Conservation (phyloP, 352 stramenopile genomes). For the Saprolegnia parasitica region DNA sequence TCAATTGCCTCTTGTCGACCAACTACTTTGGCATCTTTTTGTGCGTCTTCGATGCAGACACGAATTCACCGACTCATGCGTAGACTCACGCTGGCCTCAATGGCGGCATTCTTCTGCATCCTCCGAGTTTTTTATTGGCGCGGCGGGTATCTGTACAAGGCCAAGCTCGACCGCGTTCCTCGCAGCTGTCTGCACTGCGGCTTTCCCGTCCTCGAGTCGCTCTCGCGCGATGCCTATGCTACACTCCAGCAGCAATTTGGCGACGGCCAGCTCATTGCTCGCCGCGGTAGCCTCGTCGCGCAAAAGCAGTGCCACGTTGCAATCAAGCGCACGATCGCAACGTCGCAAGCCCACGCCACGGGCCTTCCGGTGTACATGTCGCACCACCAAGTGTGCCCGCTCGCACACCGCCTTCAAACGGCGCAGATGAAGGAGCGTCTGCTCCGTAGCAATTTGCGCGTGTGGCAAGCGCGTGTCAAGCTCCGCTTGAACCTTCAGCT, state of each 20-base stretch:
- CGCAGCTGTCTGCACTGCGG: constrained; percentile 62
- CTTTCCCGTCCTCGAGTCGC: constrained; percentile 61
- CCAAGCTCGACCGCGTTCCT: constrained; percentile 61
- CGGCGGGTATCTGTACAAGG: constrained; percentile 53
- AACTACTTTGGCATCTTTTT: constrained; percentile 71
- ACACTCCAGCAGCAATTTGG: neutral
- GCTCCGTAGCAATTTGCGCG: constrained; percentile 61
- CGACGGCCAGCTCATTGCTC: neutral
- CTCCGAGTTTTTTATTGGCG: constrained; percentile 33
- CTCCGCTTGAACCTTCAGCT: constrained; percentile 76
- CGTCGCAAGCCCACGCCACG: constrained; percentile 63
- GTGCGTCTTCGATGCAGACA: constrained; percentile 34
- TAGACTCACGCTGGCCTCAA: constrained; percentile 44
- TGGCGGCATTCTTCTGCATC: constrained; percentile 47
- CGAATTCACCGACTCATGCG: neutral
- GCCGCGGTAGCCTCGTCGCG: neutral
- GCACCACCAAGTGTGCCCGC: constrained; percentile 44
- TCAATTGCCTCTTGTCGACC: constrained; percentile 63
- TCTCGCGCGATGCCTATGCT: constrained; percentile 19
- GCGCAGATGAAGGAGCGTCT: constrained; percentile 52
- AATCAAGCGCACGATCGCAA: constrained; percentile 59
- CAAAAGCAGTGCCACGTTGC: constrained; percentile 34
- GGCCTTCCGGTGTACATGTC: constrained; percentile 61
- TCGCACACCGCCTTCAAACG: constrained; percentile 37
- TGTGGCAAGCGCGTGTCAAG: constrained; percentile 74